phyloP scores from a whole-genome alignment of 179 eudicot genomes.

The Beta corolliflora region DNA sequence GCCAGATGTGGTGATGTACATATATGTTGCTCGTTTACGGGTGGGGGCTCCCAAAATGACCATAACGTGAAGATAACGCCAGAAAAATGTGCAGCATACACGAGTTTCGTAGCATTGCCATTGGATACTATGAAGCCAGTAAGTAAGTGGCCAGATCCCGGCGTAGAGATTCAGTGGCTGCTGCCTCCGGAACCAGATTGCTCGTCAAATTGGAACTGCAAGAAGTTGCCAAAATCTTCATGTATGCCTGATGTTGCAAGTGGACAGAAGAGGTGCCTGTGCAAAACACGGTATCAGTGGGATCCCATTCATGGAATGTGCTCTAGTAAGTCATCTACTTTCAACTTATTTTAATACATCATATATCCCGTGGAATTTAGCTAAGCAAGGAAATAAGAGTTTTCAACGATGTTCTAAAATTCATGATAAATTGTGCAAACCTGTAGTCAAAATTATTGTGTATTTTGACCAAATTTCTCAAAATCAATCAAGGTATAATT shows the following conservation, averaged over 20 bases:
- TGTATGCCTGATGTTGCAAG: conserved; percentile 34
- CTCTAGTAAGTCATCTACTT: conserved; percentile 31
- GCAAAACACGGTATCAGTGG: conserved; percentile 44
- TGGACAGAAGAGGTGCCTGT: conserved; percentile 42
- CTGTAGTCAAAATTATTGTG: too few species aligned
- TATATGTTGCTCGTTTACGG: conserved; percentile 33
- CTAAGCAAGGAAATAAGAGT: not conserved
- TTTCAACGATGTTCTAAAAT: not conserved
- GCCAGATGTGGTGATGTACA: conserved; percentile 10
- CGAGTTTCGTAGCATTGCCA: conserved; percentile 34
- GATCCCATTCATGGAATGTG: conserved; percentile 40
- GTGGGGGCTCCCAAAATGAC: conserved; percentile 31
- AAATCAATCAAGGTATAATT: too few species aligned
- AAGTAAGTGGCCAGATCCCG: conserved; percentile 52
- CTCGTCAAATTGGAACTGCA: conserved; percentile 40
- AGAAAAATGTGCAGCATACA: conserved; percentile 25
- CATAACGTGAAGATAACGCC: conserved; percentile 30
- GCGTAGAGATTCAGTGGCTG: conserved; percentile 57
- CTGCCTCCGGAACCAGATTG: conserved; percentile 51
- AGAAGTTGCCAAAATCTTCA: conserved; percentile 34
- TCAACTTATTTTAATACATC: not conserved
- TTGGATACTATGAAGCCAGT: conserved; percentile 41
- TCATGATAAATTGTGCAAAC: too few species aligned
- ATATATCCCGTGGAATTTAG: not conserved
- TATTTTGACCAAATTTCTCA: too few species aligned